Base-by-base conservation (phyloP, 2,329 filamentous ascomycete species). In the Colletotrichum sp. region DNA sequence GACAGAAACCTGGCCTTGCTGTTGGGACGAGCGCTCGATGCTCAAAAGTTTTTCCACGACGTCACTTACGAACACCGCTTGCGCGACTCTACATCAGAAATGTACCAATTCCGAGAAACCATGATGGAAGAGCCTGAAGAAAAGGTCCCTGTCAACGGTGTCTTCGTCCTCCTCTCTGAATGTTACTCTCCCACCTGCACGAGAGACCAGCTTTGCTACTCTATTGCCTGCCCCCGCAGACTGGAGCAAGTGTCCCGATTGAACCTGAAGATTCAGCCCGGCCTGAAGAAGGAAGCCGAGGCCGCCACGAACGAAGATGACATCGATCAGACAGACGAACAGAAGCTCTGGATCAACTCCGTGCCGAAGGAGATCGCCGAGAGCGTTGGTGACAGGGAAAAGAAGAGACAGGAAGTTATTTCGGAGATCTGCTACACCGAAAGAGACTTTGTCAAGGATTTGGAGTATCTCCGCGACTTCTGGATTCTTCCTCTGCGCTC, bases 361-460 rank as follows among this genome's bases (percentile, higher is more conserved):
- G 97, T 99, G 43, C 95, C 96, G 1, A 97, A 98, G 84, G 97
- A 98, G 83, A 89, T 99, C 73, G 96, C 96, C 1, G 96, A 98
- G 79, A 95, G 93, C 81, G 93, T 98, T 34, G 93, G 93, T 66
- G 97, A 99, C 79, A 92, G 91, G 79, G 97, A 99, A 84, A 97
- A 98, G 92, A 98, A 98, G 88, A 92, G 97, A 60, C 97, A 99
- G 83, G 97, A 99, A 83, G 95, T 99, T 79, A 98, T 99, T 76
- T 98, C 96, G 8, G 97, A 99, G 84, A 93, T 98, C 77, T 98
- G 97, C 92, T 99, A 99, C 86, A 99, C 97, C 0, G 97, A 99
- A 84, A 92, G 97, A 79, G 97, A 99, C 86, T 99, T 99, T 81
- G 97, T 99, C 83, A 99, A 99, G 87, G 97, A 99, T 84, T 88